Conservation (phyloP, 75 land plant genomes). For the Pseudotsuga menziesii region DNA sequence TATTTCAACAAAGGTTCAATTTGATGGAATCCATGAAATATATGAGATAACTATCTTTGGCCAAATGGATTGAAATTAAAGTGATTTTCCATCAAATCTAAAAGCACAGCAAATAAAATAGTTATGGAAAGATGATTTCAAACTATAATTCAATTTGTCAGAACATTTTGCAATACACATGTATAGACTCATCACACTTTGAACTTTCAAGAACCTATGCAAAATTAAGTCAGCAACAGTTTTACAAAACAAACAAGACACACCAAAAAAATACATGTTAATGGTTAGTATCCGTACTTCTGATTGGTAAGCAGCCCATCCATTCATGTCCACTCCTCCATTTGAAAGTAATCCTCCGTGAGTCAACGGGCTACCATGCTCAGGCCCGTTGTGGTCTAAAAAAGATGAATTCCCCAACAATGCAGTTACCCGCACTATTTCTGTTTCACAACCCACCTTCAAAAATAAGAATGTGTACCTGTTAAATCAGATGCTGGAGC, state of each 20-base stretch:
- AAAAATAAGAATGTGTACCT: conserved; percentile 55
- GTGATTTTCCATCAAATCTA: background rate
- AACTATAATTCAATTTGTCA: background rate
- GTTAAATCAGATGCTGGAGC: conserved; percentile 43
- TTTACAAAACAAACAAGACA: conserved; percentile 36
- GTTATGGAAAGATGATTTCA: background rate
- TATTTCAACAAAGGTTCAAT: no score
- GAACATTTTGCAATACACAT: background rate
- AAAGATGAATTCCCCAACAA: conserved; percentile 86
- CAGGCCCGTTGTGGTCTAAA: conserved; percentile 86
- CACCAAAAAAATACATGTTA: conserved; percentile 55
- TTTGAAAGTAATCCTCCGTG: conserved; percentile 78
- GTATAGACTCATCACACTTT: background rate
- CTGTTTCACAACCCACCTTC: conserved; percentile 79
- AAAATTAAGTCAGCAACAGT: conserved; percentile 23
- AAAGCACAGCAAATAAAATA: background rate
- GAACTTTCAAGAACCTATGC: background rate
- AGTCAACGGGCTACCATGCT: conserved; percentile 94
- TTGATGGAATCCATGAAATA: no score
- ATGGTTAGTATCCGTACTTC: conserved; percentile 88
- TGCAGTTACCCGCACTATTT: conserved; percentile 92
- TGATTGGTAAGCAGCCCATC: conserved; percentile 78
- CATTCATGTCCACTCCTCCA: conserved; percentile 83
- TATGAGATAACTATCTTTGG: background rate
- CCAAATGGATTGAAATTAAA: background rate